Conservation (phyloP, 2,329 filamentous ascomycete genomes). For the Fonsecaea monophora region DNA sequence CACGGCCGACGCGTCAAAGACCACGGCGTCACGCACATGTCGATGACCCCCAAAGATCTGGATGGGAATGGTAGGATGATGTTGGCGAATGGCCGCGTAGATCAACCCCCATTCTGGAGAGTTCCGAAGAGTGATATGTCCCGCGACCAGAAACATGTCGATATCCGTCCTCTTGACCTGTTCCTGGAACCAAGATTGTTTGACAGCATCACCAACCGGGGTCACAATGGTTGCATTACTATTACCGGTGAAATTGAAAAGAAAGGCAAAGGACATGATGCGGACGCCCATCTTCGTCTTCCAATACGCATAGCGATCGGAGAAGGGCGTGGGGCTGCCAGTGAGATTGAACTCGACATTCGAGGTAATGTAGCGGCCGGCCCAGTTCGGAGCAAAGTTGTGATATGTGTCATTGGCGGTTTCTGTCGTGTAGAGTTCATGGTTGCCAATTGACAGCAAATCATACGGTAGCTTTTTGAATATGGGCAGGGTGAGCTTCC, state of each 20-base stretch:
- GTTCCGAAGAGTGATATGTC: constrained; percentile 66
- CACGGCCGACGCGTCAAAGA: constrained; percentile 67
- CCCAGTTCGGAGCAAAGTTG: constrained; percentile 65
- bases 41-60: constrained; percentile 71
- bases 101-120: constrained; percentile 58
- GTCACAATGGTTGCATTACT: constrained; percentile 68
- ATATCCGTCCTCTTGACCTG: constrained; percentile 63
- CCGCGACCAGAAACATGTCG: constrained; percentile 68
- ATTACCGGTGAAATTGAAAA: constrained; percentile 62
- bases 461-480: constrained; percentile 63
- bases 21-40: constrained; percentile 69
- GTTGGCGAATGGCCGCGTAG: constrained; percentile 64
- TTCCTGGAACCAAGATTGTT: constrained; percentile 66
- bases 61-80: constrained; percentile 64
- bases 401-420: constrained; percentile 68
- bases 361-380: constrained; percentile 61
- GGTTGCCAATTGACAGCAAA: constrained; percentile 65
- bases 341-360: constrained; percentile 59
- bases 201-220: constrained; percentile 58
- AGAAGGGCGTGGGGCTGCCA: constrained; percentile 43
- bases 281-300: constrained; percentile 57
- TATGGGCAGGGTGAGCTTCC: constrained; percentile 60
- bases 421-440: constrained; percentile 69
- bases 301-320: constrained; percentile 57
- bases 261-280: constrained; percentile 61